Evolutionary conservation across 192 early-diverging fungal species (phyloP).

Genomic region (Linnemannia elongata): DNA sequence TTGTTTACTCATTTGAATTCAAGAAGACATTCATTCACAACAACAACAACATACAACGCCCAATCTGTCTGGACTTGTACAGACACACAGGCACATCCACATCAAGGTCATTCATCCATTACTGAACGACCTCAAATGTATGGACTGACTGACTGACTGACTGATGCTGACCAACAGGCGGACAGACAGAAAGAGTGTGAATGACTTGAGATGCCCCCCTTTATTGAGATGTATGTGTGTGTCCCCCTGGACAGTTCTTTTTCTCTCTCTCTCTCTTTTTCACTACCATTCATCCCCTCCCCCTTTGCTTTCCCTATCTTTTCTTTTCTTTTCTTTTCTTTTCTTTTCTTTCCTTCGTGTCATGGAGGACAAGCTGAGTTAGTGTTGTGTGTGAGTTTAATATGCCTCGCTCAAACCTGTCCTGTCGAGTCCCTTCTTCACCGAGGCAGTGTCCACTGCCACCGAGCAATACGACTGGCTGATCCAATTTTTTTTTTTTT

Average conservation of each 20-base stretch:
- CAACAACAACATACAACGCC: too few species aligned
- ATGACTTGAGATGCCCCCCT: background rate
- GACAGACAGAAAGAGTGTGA: background rate
- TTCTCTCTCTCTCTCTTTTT: background rate
- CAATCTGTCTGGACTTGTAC: too few species aligned
- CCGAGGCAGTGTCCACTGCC: background rate
- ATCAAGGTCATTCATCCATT: background rate
- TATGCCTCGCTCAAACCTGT: background rate
- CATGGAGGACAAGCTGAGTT: background rate
- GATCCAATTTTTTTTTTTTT: background rate
- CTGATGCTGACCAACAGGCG: background rate
- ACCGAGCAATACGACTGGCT: background rate
- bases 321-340: background rate
- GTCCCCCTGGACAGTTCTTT: slow-evolving; percentile 10
- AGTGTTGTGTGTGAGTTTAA: background rate
- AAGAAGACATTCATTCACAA: too few species aligned
- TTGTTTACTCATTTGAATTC: background rate
- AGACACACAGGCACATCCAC: too few species aligned
- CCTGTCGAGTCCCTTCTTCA: background rate
- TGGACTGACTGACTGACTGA: background rate
- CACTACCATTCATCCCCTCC: background rate
- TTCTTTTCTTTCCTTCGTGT: background rate
- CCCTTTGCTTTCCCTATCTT: background rate
- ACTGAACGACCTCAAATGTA: background rate
- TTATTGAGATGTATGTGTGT: background rate